Evolutionary conservation across 768 basidiomycete species (phyloP).

Genomic region (Russula dissimulans): DNA sequence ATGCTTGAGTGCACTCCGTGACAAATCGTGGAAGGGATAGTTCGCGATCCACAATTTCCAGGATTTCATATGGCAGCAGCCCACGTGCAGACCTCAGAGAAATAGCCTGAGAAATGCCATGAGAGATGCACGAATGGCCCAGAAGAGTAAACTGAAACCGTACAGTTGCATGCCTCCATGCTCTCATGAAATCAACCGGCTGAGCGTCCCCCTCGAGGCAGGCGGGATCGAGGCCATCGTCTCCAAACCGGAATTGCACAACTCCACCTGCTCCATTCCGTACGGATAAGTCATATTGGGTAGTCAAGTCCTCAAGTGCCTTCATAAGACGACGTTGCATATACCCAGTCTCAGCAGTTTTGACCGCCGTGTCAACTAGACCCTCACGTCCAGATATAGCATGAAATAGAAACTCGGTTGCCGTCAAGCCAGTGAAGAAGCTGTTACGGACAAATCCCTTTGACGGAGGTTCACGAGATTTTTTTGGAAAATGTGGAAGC

Average conservation of each 20-base stretch:
- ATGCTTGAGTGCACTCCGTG: slow-evolving; percentile 63
- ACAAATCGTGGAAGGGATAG: slow-evolving; percentile 49
- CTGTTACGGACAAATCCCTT: slow-evolving; percentile 98
- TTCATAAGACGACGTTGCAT: slow-evolving; percentile 99
- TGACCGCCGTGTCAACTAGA: slow-evolving; percentile 98
- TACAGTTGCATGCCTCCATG: slow-evolving; percentile 80
- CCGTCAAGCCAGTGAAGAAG: slow-evolving; percentile 85
- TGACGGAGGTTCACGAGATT: slow-evolving; percentile 89
- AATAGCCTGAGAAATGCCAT: slow-evolving; percentile 42
- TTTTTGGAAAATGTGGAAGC: slow-evolving; percentile 97
- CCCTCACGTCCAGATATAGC: slow-evolving; percentile 98
- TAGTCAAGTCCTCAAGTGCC: slow-evolving; percentile 92
- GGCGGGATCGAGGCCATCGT: slow-evolving; percentile 95
- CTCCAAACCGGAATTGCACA: slow-evolving; percentile 95
- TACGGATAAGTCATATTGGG: slow-evolving; percentile 93
- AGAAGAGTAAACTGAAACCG: slow-evolving; percentile 17
- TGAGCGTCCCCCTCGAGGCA: slow-evolving; percentile 93
- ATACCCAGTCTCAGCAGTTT: slow-evolving; percentile 99
- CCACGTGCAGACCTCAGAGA: slow-evolving; percentile 49
- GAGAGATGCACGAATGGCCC: neutral
- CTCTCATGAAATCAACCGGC: slow-evolving; percentile 82
- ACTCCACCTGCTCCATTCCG: slow-evolving; percentile 91
- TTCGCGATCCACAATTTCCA: slow-evolving; percentile 59
- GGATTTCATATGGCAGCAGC: slow-evolving; percentile 80
- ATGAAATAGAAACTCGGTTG: slow-evolving; percentile 97